These are phyloP conservation scores for Coniosporium apollinis DNA, from an alignment of 495 filamentous ascomycete species.

Conservation along the genomic window DNA sequence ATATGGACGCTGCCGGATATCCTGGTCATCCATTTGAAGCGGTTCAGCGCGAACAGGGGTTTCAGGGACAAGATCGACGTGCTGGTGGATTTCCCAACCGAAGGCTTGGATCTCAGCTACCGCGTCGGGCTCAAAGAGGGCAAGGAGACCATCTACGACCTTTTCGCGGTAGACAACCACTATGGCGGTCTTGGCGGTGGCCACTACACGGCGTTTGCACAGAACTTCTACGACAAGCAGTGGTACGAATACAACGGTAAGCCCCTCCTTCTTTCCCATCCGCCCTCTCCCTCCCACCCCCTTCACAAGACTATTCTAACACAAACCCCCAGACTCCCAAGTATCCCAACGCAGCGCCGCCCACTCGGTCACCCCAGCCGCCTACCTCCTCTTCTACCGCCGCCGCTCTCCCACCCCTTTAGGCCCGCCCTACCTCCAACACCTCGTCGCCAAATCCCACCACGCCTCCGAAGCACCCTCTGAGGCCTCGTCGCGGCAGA, in stretches of 20 bases:
- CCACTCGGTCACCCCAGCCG: conserved; percentile 45
- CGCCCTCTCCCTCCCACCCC: conserved; percentile 2
- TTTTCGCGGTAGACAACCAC: conserved; percentile 91
- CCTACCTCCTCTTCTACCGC: conserved; percentile 93
- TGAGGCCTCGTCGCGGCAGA: conserved; percentile 31
- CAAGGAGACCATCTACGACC: conserved; percentile 71
- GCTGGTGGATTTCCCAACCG: conserved; percentile 79
- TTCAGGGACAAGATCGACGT: conserved; percentile 81
- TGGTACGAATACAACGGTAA: conserved; percentile 97
- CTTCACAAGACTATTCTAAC: neutral
- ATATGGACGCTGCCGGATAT: conserved; percentile 94
- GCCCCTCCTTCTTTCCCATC: conserved; percentile 14
- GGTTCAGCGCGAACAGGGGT: conserved; percentile 64
- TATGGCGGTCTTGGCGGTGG: conserved; percentile 82
- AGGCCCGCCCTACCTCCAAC: conserved; percentile 55
- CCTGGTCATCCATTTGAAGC: conserved; percentile 83
- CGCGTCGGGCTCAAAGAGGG: conserved; percentile 64
- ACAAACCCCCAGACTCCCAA: conserved; percentile 38
- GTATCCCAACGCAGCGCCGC: conserved; percentile 37
- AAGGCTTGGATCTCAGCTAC: conserved; percentile 63
- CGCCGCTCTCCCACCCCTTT: conserved; percentile 60
- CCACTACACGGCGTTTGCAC: conserved; percentile 86
- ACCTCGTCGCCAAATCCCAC: conserved; percentile 43
- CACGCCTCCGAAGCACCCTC: conserved; percentile 26
- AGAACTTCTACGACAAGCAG: conserved; percentile 67